phyloP scores from a whole-genome alignment of 495 filamentous ascomycete genomes.

The Xylaria cubensis region DNA sequence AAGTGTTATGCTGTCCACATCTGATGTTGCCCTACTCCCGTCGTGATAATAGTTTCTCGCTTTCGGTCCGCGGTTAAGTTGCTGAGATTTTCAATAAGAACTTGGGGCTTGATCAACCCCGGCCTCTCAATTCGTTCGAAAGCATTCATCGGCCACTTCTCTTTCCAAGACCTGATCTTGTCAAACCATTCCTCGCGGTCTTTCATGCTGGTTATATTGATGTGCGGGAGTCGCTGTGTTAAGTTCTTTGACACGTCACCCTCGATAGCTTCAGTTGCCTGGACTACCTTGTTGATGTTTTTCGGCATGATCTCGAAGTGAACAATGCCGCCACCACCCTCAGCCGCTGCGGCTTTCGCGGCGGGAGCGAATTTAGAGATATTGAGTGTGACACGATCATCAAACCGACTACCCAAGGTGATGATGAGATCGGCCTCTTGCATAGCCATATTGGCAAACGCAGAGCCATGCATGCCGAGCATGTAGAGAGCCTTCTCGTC shows the following conservation, averaged over 20 bases:
- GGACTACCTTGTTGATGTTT: conserved; percentile 88
- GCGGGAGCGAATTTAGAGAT: conserved; percentile 71
- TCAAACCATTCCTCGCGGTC: conserved; percentile 84
- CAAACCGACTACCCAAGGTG: conserved; percentile 76
- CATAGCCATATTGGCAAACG: conserved; percentile 81
- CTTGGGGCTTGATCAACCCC: conserved; percentile 87
- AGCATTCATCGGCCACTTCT: conserved; percentile 74
- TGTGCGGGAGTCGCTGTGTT: conserved; percentile 70
- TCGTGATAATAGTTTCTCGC: conserved; percentile 81
- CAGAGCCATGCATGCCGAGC: conserved; percentile 83
- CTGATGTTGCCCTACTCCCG: conserved; percentile 94
- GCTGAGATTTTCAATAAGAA: conserved; percentile 81
- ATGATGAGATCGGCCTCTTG: conserved; percentile 82
- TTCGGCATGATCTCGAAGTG: conserved; percentile 86
- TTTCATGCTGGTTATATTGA: conserved; percentile 61
- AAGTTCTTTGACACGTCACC: conserved; percentile 77
- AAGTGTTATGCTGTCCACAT: conserved; percentile 98
- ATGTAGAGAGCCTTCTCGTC: conserved; percentile 81
- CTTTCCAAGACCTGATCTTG: conserved; percentile 89
- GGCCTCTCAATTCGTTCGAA: conserved; percentile 74
- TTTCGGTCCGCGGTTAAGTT: conserved; percentile 75
- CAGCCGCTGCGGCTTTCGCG: conserved; percentile 69
- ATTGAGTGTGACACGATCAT: conserved; percentile 75
- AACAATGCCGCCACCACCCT: conserved; percentile 77
- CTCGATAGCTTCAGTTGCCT: conserved; percentile 81